phyloP scores from a whole-genome alignment of 192 early-diverging fungal species.

The Phlyctochytrium arcticum region DNA sequence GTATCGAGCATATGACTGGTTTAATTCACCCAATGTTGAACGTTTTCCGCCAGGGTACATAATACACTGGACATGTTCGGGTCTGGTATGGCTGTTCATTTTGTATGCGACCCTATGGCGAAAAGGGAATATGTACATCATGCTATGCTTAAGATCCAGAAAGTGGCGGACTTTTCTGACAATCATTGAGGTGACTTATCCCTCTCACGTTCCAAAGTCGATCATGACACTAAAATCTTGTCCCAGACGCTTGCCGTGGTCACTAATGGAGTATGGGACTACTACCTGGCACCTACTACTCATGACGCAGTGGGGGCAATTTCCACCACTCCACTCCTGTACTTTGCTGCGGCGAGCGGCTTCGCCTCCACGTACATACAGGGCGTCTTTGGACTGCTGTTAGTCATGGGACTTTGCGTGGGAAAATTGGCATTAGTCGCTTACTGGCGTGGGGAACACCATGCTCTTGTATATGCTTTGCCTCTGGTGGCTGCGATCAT shows the following conservation, averaged over 20 bases:
- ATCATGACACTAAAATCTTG: not conserved
- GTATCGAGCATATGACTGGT: not conserved
- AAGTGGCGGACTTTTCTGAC: not conserved
- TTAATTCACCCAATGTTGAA: not conserved
- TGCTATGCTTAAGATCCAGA: slow-evolving; percentile 8
- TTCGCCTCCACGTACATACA: slow-evolving; percentile 15
- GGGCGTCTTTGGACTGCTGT: slow-evolving; percentile 1
- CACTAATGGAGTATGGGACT: slow-evolving; percentile 16
- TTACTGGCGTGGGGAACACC: not conserved
- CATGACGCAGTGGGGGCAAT: slow-evolving; percentile 2
- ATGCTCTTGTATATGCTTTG: slow-evolving; percentile 9
- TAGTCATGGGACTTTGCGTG: not conserved
- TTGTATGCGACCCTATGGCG: slow-evolving; percentile 6
- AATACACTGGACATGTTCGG: not conserved
- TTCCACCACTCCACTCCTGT: slow-evolving; percentile 6
- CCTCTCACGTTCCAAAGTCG: not conserved
- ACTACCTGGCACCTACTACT: not conserved
- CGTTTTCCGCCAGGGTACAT: slow-evolving; percentile 1
- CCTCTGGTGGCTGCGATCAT: slow-evolving; percentile 12
- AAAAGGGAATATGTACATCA: slow-evolving; percentile 14
- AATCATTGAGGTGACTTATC: not conserved
- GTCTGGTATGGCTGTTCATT: slow-evolving; percentile 8
- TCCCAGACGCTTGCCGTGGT: slow-evolving; percentile 10
- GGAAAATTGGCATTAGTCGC: slow-evolving; percentile 2
- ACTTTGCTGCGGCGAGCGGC: slow-evolving; percentile 13